Evolutionary conservation across 148 eudicot genomes (phyloP).

Genomic region (Amaranthus cruentus): DNA sequence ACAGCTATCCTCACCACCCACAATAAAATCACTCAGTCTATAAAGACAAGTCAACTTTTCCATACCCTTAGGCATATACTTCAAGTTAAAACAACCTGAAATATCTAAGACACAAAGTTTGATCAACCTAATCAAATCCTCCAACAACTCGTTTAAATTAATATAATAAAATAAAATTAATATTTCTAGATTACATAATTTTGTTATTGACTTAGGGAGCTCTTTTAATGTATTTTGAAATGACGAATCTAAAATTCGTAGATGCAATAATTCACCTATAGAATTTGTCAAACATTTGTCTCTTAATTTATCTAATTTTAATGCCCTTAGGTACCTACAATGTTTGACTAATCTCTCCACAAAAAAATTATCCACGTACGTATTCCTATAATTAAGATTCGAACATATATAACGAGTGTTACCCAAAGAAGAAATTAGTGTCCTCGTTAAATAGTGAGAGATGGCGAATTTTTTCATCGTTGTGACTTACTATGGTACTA

Average conservation of each 20-base stretch:
- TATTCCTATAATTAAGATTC: too few species aligned
- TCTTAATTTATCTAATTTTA: not conserved
- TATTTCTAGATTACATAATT: constrained; percentile 11
- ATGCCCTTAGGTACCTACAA: not conserved
- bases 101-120: constrained; percentile 8
- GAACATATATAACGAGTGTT: not conserved
- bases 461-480: not conserved
- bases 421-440: not conserved
- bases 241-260: too few species aligned
- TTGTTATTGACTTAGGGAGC: constrained; percentile 12
- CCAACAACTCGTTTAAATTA: not conserved
- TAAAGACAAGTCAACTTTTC: not conserved
- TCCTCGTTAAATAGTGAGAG: not conserved
- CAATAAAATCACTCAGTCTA: constrained; percentile 5
- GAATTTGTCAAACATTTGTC: not conserved
- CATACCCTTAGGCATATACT: constrained; percentile 17
- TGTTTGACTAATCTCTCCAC: not conserved
- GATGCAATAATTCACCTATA: too few species aligned
- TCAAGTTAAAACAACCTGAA: not conserved
- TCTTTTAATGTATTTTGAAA: not conserved
- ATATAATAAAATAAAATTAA: not conserved
- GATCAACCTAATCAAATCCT: not conserved
- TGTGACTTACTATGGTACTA: not conserved
- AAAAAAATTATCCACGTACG: not conserved
- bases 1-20: not conserved